Base-by-base conservation (phyloP, 768 basidiomycete species). In the Kwoniella bestiolae region DNA sequence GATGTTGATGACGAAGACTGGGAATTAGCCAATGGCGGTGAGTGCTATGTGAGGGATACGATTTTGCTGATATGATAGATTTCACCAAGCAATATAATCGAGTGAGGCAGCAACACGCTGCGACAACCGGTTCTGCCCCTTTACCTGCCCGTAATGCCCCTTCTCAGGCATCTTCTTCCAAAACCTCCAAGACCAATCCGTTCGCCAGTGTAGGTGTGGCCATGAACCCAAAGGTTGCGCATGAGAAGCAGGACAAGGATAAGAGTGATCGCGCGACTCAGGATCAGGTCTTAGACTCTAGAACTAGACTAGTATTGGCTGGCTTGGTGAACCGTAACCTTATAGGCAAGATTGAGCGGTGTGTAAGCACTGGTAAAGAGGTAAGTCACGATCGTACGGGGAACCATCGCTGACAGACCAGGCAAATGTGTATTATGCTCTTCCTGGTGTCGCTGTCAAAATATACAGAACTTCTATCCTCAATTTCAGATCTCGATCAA, bases 51-150 rank as follows among this genome's bases (percentile, higher is more conserved):
- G 21, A 47, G 56, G 16, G 60, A 53, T 66, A 59, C 63, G 21
- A 23, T 26, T 16, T 21, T 3, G 45, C 44, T 38, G 12, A 31
- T 26, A 8, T 45, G 67, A 55, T 79, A 96, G 96, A 99, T 83
- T 97, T 99, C 74, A 98, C 96, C 34, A 98, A 98, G 82, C 94
- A 97, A 74, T 99, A 91, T 82, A 98, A 98, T 82, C 89, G 96
- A 25, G 84, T 98, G 31, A 84, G 90, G 55, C 94, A 97, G 79
- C 92, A 97, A 79, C 89, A 91, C 62, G 91, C 90, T 23, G 90
- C 71, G 3, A 56, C 59, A 8, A 51, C 57, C 45, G 60, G 66
- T 14, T 49, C 38, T n/a, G 61, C 74, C 34, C 64, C 72, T 23
- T 44, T 68, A 31, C 58, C 72, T 60, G 63, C 61, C 28, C 50